Evolutionary conservation across 345 rosid species (phyloP), one percentile per base, ranked within the genome.

Genomic region (Pugionium dolabratum): DNA sequence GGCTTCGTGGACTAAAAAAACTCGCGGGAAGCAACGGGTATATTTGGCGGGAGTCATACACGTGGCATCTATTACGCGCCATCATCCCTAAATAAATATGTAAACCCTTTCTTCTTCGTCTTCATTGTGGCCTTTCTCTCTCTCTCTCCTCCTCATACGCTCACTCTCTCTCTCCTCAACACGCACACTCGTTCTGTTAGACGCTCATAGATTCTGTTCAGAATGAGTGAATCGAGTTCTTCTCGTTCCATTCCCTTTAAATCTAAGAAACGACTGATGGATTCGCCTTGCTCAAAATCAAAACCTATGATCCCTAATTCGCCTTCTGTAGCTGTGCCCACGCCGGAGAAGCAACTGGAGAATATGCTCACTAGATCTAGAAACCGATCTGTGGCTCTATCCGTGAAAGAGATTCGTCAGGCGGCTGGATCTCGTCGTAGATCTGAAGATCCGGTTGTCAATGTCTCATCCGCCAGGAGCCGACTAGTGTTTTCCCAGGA

Each of bases 371-470:
- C 64, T 52, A 83, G 89, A n/a, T 55, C 76, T 34, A 75, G 81
- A 51, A 82, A 78, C 80, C 75, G 86, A 29, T 79, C 86, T 9
- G 79, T 76, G 0, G 91, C 91, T 2, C 73, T 88, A 45, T 88
- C 95, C 1, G 67, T 82, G 29, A 67, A 76, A 59, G 89, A 88
- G 59, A 71, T 88, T n/a, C 84, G 91, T 37, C 72, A 74, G 7
- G 85, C 64, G 0, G 89, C 91, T 46, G 82, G 77, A 64, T 73
- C 71, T 73, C 75, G 67, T n/a, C 75, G 81, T 0, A 71, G 45
- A 66, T 75, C 75, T 69, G 74, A 73, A 7, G 70, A 62, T 40
- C 46, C 42, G 8, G 68, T 44, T 4, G 73, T 28, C 4, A 77
- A 76, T 72, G 68, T 41, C 28, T 67, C 76, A 42, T 76, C 88